Percentiles rank a stretch among this genome's conserved stretches.
Conservation (phyloP, 495 filamentous ascomycete genomes). For the Aspergillus bridgeri region DNA sequence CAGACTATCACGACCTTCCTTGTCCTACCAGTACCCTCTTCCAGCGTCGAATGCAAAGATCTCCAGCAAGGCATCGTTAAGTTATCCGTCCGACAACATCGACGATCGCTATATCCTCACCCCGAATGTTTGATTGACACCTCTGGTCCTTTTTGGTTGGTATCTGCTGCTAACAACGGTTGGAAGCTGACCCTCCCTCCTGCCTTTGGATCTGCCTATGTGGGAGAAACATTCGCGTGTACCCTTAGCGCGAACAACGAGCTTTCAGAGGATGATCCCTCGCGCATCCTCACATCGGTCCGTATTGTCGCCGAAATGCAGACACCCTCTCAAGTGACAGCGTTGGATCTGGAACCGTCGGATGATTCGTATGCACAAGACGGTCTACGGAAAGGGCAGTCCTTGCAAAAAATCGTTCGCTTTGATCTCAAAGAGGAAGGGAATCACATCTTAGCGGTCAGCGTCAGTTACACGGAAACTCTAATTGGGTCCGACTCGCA, state of each 20-base stretch:
- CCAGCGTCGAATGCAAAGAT: slow-evolving; percentile 49
- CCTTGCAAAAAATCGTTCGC: slow-evolving; percentile 76
- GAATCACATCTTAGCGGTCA: slow-evolving; percentile 89
- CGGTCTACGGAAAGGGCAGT: slow-evolving; percentile 61
- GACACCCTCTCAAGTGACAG: slow-evolving; percentile 64
- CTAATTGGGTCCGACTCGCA: slow-evolving; percentile 50
- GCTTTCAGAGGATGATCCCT: slow-evolving; percentile 41
- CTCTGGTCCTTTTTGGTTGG: neutral
- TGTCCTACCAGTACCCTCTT: slow-evolving; percentile 56
- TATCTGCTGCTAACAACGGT: slow-evolving; percentile 1
- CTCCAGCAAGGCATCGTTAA: slow-evolving; percentile 48
- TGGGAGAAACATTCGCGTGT: slow-evolving; percentile 92
- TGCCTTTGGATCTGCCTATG: slow-evolving; percentile 89
- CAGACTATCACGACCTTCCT: slow-evolving; percentile 55
- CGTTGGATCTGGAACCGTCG: slow-evolving; percentile 52
- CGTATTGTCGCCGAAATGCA: slow-evolving; percentile 92
- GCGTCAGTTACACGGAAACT: slow-evolving; percentile 80
- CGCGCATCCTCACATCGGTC: slow-evolving; percentile 65
- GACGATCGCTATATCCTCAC: slow-evolving; percentile 56
- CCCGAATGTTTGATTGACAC: slow-evolving; percentile 47
- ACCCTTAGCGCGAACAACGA: slow-evolving; percentile 95
- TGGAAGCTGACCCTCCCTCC: slow-evolving; percentile 79
- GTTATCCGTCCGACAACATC: slow-evolving; percentile 46
- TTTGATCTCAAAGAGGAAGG: slow-evolving; percentile 94
- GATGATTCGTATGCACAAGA: slow-evolving; percentile 33